phyloP scores from a whole-genome alignment of 2,329 filamentous ascomycete species.

The Neofusicoccum parvum region DNA sequence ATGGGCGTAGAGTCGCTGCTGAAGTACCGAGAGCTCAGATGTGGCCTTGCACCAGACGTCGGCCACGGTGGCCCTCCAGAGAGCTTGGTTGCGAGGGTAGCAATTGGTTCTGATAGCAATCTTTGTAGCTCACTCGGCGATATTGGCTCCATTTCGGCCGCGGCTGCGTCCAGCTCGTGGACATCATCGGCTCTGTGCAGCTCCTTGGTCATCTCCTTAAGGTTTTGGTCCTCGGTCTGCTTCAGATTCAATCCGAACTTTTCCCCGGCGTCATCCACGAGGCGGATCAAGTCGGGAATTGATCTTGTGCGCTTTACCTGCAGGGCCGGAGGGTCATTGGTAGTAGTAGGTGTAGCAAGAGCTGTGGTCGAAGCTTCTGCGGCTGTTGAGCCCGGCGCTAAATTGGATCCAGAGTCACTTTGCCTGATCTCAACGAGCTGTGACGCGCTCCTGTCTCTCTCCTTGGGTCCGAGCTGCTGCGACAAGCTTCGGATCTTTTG shows the following conservation, averaged over 20 bases:
- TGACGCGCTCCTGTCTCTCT: slow-evolving; percentile 30
- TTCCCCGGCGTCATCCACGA: slow-evolving; percentile 41
- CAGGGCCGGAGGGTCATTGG: slow-evolving; percentile 33
- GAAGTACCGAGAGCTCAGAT: neutral
- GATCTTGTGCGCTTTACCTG: slow-evolving; percentile 32
- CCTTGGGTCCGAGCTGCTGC: slow-evolving; percentile 21
- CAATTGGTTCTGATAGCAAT: neutral
- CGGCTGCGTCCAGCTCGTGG: neutral
- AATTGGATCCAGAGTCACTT: neutral
- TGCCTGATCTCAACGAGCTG: slow-evolving; percentile 29
- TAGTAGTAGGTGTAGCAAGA: slow-evolving; percentile 23
- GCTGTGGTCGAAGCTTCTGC: slow-evolving; percentile 11
- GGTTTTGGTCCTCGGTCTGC: neutral
- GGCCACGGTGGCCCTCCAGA: neutral
- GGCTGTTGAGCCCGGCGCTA: neutral
- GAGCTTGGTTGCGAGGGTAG: neutral
- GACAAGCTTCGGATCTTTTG: slow-evolving; percentile 4
- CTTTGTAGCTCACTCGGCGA: neutral
- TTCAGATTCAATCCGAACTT: slow-evolving; percentile 38
- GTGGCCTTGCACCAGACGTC: neutral
- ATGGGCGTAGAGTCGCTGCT: no score
- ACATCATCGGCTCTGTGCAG: neutral
- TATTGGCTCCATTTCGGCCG: neutral
- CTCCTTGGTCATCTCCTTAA: neutral
- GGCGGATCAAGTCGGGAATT: slow-evolving; percentile 37